Percentiles rank a stretch among this genome's conserved stretches.
Evolutionary conservation across 345 rosid species (phyloP).

Genomic region (Limnanthes douglasii): DNA sequence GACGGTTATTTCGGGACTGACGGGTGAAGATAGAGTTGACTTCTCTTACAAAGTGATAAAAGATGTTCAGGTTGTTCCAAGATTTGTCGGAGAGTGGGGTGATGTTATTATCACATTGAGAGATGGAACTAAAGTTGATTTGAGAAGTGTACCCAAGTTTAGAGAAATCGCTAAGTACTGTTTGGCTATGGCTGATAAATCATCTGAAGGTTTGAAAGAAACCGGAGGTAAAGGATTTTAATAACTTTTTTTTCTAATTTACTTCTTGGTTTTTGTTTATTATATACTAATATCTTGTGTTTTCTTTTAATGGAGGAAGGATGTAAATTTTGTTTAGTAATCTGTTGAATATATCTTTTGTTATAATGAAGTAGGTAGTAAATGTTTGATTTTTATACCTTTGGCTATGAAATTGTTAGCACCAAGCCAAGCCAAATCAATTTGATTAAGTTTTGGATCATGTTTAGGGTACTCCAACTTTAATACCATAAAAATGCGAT

Average conservation of each 20-base stretch:
- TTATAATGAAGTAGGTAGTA: too few relatives aligned
- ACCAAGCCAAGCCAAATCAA: too few relatives aligned
- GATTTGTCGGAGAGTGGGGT: conserved; percentile 94
- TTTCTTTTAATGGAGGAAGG: too few relatives aligned
- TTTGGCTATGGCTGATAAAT: conserved; percentile 53
- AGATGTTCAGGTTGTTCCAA: conserved; percentile 86
- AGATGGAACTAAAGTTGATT: conserved; percentile 76
- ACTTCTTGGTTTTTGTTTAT: too few relatives aligned
- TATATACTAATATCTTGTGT: too few relatives aligned
- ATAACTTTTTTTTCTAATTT: not conserved
- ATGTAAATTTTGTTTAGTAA: too few relatives aligned
- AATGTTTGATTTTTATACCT: too few relatives aligned
- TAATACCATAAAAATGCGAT: too few relatives aligned
- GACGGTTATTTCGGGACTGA: conserved; percentile 80
- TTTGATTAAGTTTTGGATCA: too few relatives aligned
- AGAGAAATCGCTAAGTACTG: conserved; percentile 81
- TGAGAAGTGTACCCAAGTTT: conserved; percentile 81
- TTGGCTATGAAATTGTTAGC: too few relatives aligned
- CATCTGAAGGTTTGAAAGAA: conserved; percentile 37
- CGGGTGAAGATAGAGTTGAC: conserved; percentile 74
- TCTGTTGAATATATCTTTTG: too few relatives aligned
- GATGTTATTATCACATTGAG: conserved; percentile 61
- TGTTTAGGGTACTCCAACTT: too few relatives aligned
- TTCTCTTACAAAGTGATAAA: conserved; percentile 83
- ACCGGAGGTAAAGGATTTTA: conserved; percentile 37